Conservation (phyloP, 352 stramenopile species). For the Globisporangium heterothallicum region DNA sequence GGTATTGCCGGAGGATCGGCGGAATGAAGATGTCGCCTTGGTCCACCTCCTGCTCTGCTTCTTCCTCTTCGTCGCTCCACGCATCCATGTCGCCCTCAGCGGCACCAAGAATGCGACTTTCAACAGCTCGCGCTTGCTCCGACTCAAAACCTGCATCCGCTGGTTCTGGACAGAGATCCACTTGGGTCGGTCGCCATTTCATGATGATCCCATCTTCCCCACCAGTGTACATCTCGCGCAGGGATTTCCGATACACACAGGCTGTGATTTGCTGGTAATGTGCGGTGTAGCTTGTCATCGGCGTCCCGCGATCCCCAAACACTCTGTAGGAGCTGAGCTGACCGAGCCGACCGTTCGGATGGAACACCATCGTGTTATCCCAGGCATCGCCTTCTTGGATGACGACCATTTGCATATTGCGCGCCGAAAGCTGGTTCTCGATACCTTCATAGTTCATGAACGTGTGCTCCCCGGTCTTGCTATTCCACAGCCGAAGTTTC, state of each 20-base stretch:
- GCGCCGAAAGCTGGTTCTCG: slow-evolving; percentile 20
- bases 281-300: slow-evolving; percentile 27
- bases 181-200: slow-evolving; percentile 43
- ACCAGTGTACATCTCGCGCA: slow-evolving; percentile 51
- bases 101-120: slow-evolving; percentile 7
- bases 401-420: slow-evolving; percentile 51
- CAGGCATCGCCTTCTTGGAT: slow-evolving; percentile 48
- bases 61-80: slow-evolving; percentile 57
- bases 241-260: slow-evolving; percentile 52
- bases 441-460: slow-evolving; percentile 68
- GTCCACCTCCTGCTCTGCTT: slow-evolving; percentile 6
- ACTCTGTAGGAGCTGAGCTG: slow-evolving; percentile 43
- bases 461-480: slow-evolving; percentile 44
- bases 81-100: slow-evolving; percentile 29
- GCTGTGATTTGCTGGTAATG: slow-evolving; percentile 60
- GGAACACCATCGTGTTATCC: slow-evolving; percentile 50
- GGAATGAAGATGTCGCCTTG: slow-evolving; percentile 42
- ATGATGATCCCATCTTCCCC: slow-evolving; percentile 68
- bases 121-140: neutral
- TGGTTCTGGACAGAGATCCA: slow-evolving; percentile 20
- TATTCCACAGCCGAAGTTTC: slow-evolving; percentile 64
- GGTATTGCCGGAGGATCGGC: slow-evolving; percentile 50
- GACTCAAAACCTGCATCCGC: slow-evolving; percentile 9
- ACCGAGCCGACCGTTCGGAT: slow-evolving; percentile 51
- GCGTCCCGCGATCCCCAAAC: slow-evolving; percentile 36